Base-by-base conservation (phyloP, 2,329 filamentous ascomycete genomes). In the Ophiostoma piceae region DNA sequence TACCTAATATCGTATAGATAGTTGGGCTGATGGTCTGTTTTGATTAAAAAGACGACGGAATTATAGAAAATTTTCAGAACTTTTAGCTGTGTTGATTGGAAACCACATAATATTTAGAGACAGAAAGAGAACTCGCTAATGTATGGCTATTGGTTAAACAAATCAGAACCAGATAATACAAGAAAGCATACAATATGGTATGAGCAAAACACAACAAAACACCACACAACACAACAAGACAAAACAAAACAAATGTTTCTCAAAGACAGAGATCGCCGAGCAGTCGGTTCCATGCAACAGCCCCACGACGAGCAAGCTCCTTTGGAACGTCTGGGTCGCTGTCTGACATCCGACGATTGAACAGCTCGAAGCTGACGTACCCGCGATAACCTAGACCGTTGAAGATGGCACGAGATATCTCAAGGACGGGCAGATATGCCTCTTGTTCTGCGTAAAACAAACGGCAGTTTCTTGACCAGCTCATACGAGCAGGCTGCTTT, bases 381-480 rank as follows among this genome's bases (percentile, higher is more conserved):
- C 87, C 87, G 37, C 81, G 78, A 73, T 84, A 90, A 0, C 85
- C 86, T 16, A 87, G 77, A 7, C 84, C 83, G 32, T 84, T 79
- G 60, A 87, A 77, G 67, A 90, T 82, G 0, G 84, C 82, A 68
- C 80, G 78, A 3, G 84, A 77, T 4, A 89, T 82, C 37, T 84
- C 80, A 68, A 82, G 75, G 0, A 87, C 82, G 0, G 88, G 88
- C 14, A 90, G 75, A 76, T 89, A 90, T 0, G 83, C 87, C 6
- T 19, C 80, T 70, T 82, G 78, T 73, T 89, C 87, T 68, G 85
- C 85, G 47, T 87, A 83, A 74, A 88, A 89, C 0, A 87, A 76
- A 14, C 87, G 79, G 65, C 84, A 87, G 75, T 89, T 89, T 29
- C 87, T 79, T 47, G 84, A 87, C 87, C 87, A 90, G 69, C 80